These are phyloP conservation scores for Beauveria sp. DNA, from an alignment of 2,329 filamentous ascomycete species.

Conservation along the genomic window DNA sequence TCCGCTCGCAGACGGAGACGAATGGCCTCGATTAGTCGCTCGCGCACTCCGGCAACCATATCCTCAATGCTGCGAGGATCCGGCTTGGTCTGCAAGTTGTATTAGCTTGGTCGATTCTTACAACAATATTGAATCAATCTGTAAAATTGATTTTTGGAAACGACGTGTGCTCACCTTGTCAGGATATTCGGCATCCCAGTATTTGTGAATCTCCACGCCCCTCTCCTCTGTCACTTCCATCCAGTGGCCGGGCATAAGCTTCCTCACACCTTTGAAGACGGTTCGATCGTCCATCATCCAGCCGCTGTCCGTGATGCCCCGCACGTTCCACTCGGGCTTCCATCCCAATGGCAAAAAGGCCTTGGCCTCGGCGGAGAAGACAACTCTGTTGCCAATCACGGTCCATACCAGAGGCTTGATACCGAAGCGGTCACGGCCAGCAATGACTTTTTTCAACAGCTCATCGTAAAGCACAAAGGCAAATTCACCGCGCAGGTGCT, in stretches of 20 bases:
- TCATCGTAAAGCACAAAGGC: constrained; percentile 31
- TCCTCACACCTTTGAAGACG: constrained; percentile 39
- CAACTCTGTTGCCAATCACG: constrained; percentile 28
- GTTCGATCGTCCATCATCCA: constrained; percentile 39
- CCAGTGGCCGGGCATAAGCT: constrained; percentile 38
- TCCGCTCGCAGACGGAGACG: constrained; percentile 47
- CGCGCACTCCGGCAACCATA: constrained; percentile 41
- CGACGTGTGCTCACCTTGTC: constrained; percentile 35
- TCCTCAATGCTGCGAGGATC: constrained; percentile 41
- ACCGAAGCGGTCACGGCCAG: constrained; percentile 46
- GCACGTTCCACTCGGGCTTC: constrained; percentile 46
- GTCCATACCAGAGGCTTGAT: constrained; percentile 52
- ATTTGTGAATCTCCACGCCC: constrained; percentile 32
- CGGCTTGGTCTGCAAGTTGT: not conserved
- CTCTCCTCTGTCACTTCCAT: constrained; percentile 29
- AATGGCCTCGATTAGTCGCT: constrained; percentile 43
- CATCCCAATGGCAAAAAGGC: constrained; percentile 43
- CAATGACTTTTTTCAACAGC: constrained; percentile 28
- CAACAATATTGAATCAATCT: not conserved
- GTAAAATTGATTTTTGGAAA: not conserved
- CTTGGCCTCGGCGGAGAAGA: constrained; percentile 47
- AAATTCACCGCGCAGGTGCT: constrained; percentile 6
- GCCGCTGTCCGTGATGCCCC: constrained; percentile 32
- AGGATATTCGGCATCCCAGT: constrained; percentile 46
- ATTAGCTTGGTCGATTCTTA: not conserved